A percentile compares a stretch with the other conserved stretches of the same genome.
phyloP scores from a whole-genome alignment of 257 asterid genomes.

The Solanum dulcamara region DNA sequence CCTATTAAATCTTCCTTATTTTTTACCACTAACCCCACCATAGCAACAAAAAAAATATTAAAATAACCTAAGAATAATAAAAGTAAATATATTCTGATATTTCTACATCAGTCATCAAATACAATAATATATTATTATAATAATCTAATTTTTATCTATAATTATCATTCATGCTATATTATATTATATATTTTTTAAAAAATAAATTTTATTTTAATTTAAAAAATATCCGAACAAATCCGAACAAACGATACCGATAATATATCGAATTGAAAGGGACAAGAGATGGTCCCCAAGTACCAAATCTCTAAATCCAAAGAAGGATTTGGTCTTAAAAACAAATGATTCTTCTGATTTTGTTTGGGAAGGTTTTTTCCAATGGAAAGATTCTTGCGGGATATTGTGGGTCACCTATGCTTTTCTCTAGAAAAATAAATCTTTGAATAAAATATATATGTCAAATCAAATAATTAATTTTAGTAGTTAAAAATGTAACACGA shows the following conservation, averaged over 20 bases:
- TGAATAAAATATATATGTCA: not conserved
- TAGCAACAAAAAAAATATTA: not conserved
- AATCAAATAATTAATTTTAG: not conserved
- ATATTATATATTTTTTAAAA: not conserved
- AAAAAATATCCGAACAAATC: not conserved
- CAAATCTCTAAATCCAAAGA: slow-evolving; percentile 28
- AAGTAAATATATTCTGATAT: not conserved
- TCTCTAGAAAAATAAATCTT: not conserved
- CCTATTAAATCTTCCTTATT: not conserved
- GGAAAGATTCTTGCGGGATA: not conserved
- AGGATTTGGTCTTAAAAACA: slow-evolving; percentile 27
- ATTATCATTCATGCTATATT: no score
- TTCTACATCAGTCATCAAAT: not conserved
- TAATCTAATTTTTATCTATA: no score
- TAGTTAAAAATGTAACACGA: not conserved
- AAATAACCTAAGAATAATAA: not conserved
- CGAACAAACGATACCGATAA: not conserved
- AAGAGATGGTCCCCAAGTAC: slow-evolving; percentile 3
- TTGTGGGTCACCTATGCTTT: not conserved
- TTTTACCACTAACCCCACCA: not conserved
- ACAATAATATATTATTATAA: not conserved
- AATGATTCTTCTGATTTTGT: not conserved
- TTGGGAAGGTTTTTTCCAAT: not conserved
- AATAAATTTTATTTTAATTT: no score
- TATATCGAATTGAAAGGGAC: not conserved